Conservation (phyloP, 1,284 basidiomycete species). For the Erythrobasidium hasegawianum region DNA sequence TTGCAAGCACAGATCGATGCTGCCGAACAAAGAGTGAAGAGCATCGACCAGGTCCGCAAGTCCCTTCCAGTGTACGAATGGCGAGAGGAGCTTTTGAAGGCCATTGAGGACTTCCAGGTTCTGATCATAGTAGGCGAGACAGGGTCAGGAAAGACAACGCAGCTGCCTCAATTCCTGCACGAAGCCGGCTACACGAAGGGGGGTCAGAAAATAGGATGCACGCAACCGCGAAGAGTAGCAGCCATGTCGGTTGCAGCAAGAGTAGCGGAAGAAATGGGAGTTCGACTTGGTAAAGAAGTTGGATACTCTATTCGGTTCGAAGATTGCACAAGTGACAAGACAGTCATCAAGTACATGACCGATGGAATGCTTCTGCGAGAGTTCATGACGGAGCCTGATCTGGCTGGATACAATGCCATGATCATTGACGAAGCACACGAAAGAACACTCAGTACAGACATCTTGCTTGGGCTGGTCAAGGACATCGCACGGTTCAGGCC, state of each 20-base stretch:
- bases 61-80: conserved; percentile 83
- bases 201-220: conserved; percentile 88
- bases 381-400: conserved; percentile 89
- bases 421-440: conserved; percentile 98
- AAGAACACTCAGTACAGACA: conserved; percentile 90
- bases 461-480: conserved; percentile 94
- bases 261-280: conserved; percentile 98
- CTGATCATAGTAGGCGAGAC: conserved; percentile 53
- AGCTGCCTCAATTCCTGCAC: conserved; percentile 90
- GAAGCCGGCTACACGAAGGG: conserved; percentile 90
- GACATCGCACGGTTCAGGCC: conserved; percentile 96
- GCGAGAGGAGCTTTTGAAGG: conserved; percentile 79
- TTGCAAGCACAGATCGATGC: conserved; percentile 85
- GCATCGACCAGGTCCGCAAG: conserved; percentile 85
- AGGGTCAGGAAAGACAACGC: conserved; percentile 82
- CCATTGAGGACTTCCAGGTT: conserved; percentile 79
- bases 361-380: conserved; percentile 96
- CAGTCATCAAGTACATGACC: conserved; percentile 96
- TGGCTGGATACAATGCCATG: conserved; percentile 84
- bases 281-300: conserved; percentile 91
- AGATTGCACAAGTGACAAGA: conserved; percentile 98
- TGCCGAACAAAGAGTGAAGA: conserved; percentile 75
- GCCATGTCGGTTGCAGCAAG: conserved; percentile 99
- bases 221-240: conserved; percentile 95
- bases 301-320: conserved; percentile 99